Evolutionary conservation across 768 basidiomycete species (phyloP).

Genomic region (Leccinum ochraceum): DNA sequence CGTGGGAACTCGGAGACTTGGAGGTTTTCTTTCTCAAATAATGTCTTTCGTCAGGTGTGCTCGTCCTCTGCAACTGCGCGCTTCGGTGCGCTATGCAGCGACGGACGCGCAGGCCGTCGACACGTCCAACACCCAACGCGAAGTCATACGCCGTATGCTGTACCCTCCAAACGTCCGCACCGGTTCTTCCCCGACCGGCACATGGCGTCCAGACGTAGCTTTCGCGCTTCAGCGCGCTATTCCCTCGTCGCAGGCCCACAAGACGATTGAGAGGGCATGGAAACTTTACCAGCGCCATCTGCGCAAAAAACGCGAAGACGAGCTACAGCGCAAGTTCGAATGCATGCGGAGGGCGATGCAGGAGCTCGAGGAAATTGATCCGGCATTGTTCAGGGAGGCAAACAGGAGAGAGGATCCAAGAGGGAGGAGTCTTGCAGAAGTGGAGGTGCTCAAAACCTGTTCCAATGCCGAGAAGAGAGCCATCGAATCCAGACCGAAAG

Average conservation of each 20-base stretch:
- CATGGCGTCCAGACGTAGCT: slow-evolving; percentile 81
- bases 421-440: slow-evolving; percentile 54
- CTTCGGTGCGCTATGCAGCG: slow-evolving; percentile 45
- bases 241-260: slow-evolving; percentile 85
- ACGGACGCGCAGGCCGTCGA: slow-evolving; percentile 27
- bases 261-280: slow-evolving; percentile 93
- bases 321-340: slow-evolving; percentile 74
- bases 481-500: slow-evolving; percentile 74
- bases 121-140: slow-evolving; percentile 58
- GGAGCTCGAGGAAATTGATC: slow-evolving; percentile 55
- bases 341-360: slow-evolving; percentile 87
- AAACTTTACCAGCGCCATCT: slow-evolving; percentile 74
- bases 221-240: slow-evolving; percentile 80
- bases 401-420: slow-evolving; percentile 78
- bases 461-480: slow-evolving; percentile 67
- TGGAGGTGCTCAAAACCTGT: slow-evolving; percentile 59
- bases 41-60: slow-evolving; percentile 45
- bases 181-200: slow-evolving; percentile 72
- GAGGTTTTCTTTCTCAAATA: slow-evolving; percentile 15
- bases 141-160: slow-evolving; percentile 74
- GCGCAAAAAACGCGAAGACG: slow-evolving; percentile 66
- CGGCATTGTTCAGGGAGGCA: slow-evolving; percentile 65
- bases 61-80: slow-evolving; percentile 36
- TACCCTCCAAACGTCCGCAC: slow-evolving; percentile 79
- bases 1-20: slow-evolving; percentile 26